A percentile compares a stretch with the other conserved stretches of the same genome.
Conservation (phyloP, 345 rosid genomes). For the Cardamine occulta region DNA sequence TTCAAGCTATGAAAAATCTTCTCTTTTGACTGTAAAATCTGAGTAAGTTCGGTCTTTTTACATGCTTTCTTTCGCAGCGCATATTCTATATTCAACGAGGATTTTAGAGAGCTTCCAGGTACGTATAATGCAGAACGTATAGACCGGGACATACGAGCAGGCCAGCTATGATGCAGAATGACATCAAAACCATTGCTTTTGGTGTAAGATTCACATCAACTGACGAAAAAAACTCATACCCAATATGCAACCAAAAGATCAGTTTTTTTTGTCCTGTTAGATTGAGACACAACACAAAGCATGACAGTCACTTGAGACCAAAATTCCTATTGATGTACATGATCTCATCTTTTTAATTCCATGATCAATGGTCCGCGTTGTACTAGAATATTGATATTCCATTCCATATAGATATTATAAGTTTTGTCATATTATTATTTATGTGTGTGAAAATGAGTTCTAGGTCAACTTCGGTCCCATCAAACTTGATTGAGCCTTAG, state of each 20-base stretch:
- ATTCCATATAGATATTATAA: not conserved
- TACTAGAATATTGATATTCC: slow-evolving; percentile 24
- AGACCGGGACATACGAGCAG: slow-evolving; percentile 77
- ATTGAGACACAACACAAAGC: slow-evolving; percentile 28
- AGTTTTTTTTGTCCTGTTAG: slow-evolving; percentile 30
- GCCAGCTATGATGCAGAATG: slow-evolving; percentile 58
- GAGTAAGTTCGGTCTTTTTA: slow-evolving; percentile 28
- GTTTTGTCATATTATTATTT: slow-evolving; percentile 3
- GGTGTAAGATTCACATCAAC: slow-evolving; percentile 20
- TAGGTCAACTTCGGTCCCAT: slow-evolving; percentile 42
- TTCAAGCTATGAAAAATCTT: slow-evolving; percentile 25
- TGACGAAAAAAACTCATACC: not conserved
- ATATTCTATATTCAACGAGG: slow-evolving; percentile 88
- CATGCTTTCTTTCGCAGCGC: slow-evolving; percentile 55
- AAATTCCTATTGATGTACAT: slow-evolving; percentile 32
- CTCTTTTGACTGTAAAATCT: slow-evolving; percentile 16
- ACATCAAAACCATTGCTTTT: not conserved
- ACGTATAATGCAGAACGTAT: slow-evolving; percentile 84
- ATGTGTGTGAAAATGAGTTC: slow-evolving; percentile 36
- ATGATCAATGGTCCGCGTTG: slow-evolving; percentile 27
- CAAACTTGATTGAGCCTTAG: slow-evolving; percentile 31
- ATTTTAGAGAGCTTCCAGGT: slow-evolving; percentile 93
- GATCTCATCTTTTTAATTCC: slow-evolving; percentile 25
- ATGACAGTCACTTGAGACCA: slow-evolving; percentile 27
- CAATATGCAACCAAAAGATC: slow-evolving; percentile 19